Percentiles rank a stretch among this genome's conserved stretches.
phyloP scores from a whole-genome alignment of 1,284 basidiomycete genomes.

The Marasmius fiardii region DNA sequence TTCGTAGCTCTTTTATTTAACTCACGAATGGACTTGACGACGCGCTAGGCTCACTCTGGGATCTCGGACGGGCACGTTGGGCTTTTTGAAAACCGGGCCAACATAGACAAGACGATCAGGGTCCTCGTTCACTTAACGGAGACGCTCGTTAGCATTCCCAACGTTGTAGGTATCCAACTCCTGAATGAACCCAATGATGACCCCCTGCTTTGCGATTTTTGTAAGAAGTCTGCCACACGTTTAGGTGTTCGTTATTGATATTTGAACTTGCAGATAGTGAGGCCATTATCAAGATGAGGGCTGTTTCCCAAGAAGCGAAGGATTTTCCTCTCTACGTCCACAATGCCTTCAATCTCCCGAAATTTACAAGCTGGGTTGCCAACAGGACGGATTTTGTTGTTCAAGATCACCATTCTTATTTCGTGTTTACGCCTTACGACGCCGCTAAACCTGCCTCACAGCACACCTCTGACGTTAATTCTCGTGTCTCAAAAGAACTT shows the following conservation, averaged over 20 bases:
- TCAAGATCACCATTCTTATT: constrained; percentile 76
- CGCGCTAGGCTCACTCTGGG: constrained; percentile 58
- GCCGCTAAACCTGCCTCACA: constrained; percentile 40
- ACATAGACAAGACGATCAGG: constrained; percentile 58
- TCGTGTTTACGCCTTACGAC: constrained; percentile 57
- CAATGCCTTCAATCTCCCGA: constrained; percentile 65
- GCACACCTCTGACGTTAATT: constrained; percentile 47
- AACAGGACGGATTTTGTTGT: constrained; percentile 67
- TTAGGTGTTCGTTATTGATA: not conserved
- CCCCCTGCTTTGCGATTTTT: constrained; percentile 49
- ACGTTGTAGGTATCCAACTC: constrained; percentile 75
- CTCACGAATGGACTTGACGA: not conserved
- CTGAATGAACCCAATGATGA: constrained; percentile 69
- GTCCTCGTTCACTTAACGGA: constrained; percentile 56
- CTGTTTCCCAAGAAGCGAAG: constrained; percentile 39
- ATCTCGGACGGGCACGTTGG: constrained; percentile 58
- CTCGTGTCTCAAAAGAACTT: constrained; percentile 38
- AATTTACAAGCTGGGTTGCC: constrained; percentile 54
- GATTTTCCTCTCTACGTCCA: constrained; percentile 71
- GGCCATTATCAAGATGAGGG: constrained; percentile 55
- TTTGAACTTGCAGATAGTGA: constrained; percentile 33
- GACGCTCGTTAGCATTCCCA: constrained; percentile 59
- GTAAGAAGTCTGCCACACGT: constrained; percentile 30
- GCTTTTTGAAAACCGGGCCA: constrained; percentile 49
- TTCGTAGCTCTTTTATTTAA: not conserved